Percentiles rank a stretch among this genome's conserved stretches.
Evolutionary conservation across 192 early-diverging fungal species (phyloP).

Genomic region (Rhizoclosmatium globosum): DNA sequence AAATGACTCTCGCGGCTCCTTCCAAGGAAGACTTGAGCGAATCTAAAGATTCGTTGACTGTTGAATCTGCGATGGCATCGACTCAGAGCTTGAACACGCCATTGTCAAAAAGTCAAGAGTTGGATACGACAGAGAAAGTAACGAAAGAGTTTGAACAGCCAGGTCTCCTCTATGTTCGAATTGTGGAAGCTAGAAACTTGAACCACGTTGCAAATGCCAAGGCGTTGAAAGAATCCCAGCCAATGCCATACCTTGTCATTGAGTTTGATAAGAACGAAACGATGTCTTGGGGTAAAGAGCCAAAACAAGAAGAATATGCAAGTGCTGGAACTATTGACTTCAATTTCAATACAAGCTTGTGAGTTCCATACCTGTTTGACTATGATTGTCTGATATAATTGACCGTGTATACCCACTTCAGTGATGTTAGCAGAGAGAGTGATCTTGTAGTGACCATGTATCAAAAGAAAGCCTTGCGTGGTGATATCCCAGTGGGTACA

Average conservation of each 20-base stretch:
- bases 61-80: conserved; percentile 1
- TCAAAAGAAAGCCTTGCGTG: conserved; percentile 30
- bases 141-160: conserved; percentile 5
- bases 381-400: background rate
- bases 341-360: conserved; percentile 41
- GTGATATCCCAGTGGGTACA: conserved; percentile 21
- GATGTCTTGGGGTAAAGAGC: conserved; percentile 49
- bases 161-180: conserved; percentile 28
- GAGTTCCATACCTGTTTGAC: background rate
- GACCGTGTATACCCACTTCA: background rate
- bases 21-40: conserved; percentile 22
- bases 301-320: background rate
- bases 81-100: conserved; percentile 9
- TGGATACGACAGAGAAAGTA: background rate
- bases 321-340: conserved; percentile 16
- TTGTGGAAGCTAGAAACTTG: conserved; percentile 31
- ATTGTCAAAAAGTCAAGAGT: background rate
- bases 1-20: conserved; percentile 23
- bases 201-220: background rate
- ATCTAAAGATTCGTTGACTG: conserved; percentile 12
- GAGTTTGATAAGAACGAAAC: conserved; percentile 95
- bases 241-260: conserved; percentile 78
- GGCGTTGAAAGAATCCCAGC: background rate
- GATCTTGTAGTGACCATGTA: conserved; percentile 39
- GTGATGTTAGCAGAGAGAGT: conserved; percentile 39